Conservation (phyloP, 2,329 filamentous ascomycete genomes). For the Grosmannia clavigera region DNA sequence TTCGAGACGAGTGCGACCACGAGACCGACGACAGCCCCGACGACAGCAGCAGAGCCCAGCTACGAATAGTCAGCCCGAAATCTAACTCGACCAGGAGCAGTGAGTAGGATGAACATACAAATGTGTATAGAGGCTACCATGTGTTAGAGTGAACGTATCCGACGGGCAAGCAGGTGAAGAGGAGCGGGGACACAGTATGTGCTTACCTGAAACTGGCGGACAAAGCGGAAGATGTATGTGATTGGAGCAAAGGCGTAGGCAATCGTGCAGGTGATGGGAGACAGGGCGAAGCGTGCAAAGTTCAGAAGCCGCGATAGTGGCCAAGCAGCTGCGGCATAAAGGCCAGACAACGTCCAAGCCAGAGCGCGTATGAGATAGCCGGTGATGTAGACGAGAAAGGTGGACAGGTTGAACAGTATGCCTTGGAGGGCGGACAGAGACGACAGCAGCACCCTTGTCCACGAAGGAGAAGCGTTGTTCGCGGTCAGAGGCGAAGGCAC, state of each 20-base stretch:
- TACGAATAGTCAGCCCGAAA: not conserved
- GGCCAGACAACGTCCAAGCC: conserved; percentile 3
- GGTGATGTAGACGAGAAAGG: not conserved
- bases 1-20: conserved; percentile 44
- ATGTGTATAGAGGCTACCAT: conserved; percentile 30
- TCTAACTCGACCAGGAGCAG: conserved; percentile 30
- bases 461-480: not conserved
- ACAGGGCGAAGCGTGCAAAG: conserved; percentile 20
- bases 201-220: conserved; percentile 20
- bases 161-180: not conserved
- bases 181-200: not conserved
- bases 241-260: conserved; percentile 15
- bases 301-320: conserved; percentile 13
- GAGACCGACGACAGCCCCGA: conserved; percentile 53
- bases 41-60: conserved; percentile 51
- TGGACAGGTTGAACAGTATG: not conserved
- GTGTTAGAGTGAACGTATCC: conserved; percentile 5
- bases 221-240: conserved; percentile 20
- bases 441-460: conserved; percentile 3
- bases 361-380: not conserved
- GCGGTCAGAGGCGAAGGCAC: not conserved
- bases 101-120: conserved; percentile 22
- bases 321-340: conserved; percentile 5
- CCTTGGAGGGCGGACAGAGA: not conserved
- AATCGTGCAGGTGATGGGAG: conserved; percentile 24